Evolutionary conservation across 2,329 filamentous ascomycete genomes (phyloP), one percentile per base, ranked within the genome.

Genomic region (Aspergillus latus): DNA sequence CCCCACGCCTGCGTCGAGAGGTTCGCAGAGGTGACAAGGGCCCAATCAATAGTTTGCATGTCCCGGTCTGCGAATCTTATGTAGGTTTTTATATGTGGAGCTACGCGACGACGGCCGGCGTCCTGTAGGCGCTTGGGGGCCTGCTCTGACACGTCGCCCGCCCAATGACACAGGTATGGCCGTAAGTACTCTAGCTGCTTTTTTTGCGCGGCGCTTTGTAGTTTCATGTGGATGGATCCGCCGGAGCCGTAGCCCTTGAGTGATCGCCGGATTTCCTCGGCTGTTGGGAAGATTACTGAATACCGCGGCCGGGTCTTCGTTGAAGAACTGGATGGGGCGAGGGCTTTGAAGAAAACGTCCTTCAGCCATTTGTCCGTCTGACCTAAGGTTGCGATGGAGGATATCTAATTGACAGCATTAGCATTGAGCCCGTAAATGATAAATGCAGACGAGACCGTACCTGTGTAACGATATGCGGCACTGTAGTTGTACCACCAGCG

Each of bases 1-100:
- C 92, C 92, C 92, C 92, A 96, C 0, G 92, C 92, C 72, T 96
- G 91, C 59, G 87, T 93, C 1, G 89, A 94, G 2, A 96, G 72
- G 64, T 96, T 96, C n/a, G 92, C 91, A n/a, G 89, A 94, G 0
- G 90, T 95, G 2, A 95, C 71, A 61, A 96, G 79, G 1, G 89
- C 90, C 92, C 92, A 96, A 67, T 94, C 89, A 39, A 95, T 86
- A 0, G 61, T 70, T 5, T 72, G 67, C 67, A 75, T 75, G 2
- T 51, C 61, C 4, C 63, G 36, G 49, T 78, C 69, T 0, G 71
- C 62, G 64, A 82, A 92, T 4, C 89, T 84, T 44, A 92, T 85
- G 66, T 94, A 96, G 0, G 91, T 96, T 71, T 96, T 96, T 69
- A 96, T 89, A 64, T 96, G 92, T 0, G 92, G 92, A 0, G 90